Base-by-base conservation (phyloP, 352 stramenopile species). In the Saprolegnia diclina region DNA sequence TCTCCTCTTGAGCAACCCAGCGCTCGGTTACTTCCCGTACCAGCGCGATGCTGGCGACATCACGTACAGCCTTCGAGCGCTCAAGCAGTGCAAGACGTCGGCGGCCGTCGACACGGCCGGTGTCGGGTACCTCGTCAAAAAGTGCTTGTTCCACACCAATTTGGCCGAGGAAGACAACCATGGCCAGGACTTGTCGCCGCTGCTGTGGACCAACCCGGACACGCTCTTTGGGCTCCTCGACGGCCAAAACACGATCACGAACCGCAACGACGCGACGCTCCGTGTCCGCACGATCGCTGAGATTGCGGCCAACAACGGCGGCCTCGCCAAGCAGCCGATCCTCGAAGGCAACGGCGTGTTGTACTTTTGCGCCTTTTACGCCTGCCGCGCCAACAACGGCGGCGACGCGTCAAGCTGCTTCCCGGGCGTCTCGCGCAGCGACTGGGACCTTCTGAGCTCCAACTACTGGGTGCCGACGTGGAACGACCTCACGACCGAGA, bases 361-460 rank as follows among this genome's bases (percentile, higher is more conserved):
- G 22, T 67, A 67, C 59, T 67, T 56, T 18, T 67, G 59, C 32
- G 32, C 59, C 11, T 67, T 67, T 26, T 67, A 67, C 42, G 59
- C 59, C 13, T 67, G 59, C 38, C 42, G 59, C n/a, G 59, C 59
- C 32, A 67, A 67, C 59, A 62, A 67, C 59, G 35, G 35, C 32
- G 59, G 59, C 22, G 59, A 67, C 32, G 59, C 35, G 26, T 67
- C 59, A 22, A 50, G 19, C 19, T 67, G 59, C 46, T 67, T 67
- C 46, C 59, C 59, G 9, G 35, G 38, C 10, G 59, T 67, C 13
- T 40, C 35, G 1, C 22, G 35, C 46, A 0, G 7, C 11, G 59
- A 67, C 46, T 67, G 59, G 59, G 59, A 35, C 19, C 59, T 67
- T 6, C 9, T 59, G 11, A n/a, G 11, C 35, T 29, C 42, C 13